Evolutionary conservation across 1,284 basidiomycete genomes (phyloP).

Genomic region (Boletellus deceptivus): DNA sequence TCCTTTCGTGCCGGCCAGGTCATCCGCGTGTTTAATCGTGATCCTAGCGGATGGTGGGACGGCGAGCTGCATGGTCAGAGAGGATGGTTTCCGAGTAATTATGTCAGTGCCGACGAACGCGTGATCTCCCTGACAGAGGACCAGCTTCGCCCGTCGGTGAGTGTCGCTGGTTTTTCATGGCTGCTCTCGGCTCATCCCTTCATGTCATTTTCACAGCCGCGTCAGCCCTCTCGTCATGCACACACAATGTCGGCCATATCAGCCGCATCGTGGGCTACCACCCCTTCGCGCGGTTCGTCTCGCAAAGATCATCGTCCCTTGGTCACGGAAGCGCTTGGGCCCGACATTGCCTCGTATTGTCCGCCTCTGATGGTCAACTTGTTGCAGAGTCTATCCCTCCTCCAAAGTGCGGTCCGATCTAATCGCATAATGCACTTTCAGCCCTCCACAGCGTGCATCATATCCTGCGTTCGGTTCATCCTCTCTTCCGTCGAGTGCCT

Average conservation of each 20-base stretch:
- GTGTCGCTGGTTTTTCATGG: conserved; percentile 24
- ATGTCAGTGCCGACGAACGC: conserved; percentile 65
- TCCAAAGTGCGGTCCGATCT: conserved; percentile 80
- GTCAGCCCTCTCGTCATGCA: conserved; percentile 37
- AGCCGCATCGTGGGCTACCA: conserved; percentile 53
- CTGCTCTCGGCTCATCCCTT: background rate
- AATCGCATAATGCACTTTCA: conserved; percentile 81
- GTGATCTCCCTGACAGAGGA: conserved; percentile 54
- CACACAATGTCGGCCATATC: conserved; percentile 52
- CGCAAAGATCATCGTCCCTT: conserved; percentile 46
- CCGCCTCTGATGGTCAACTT: conserved; percentile 76
- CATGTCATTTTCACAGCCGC: conserved; percentile 14
- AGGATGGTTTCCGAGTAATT: conserved; percentile 99
- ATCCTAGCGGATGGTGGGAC: conserved; percentile 97
- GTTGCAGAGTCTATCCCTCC: conserved; percentile 79
- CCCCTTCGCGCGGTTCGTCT: conserved; percentile 36
- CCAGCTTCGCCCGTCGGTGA: conserved; percentile 44
- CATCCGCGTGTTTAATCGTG: conserved; percentile 85
- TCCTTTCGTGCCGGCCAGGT: conserved; percentile 88
- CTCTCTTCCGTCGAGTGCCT: conserved; percentile 85
- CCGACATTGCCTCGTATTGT: conserved; percentile 58
- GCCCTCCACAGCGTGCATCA: conserved; percentile 84
- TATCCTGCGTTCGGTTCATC: conserved; percentile 91
- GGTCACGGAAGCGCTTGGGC: conserved; percentile 41
- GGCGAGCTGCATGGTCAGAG: conserved; percentile 84